phyloP scores from a whole-genome alignment of 202 grass and related monocot genomes.

The Schoenoplectus triqueter region DNA sequence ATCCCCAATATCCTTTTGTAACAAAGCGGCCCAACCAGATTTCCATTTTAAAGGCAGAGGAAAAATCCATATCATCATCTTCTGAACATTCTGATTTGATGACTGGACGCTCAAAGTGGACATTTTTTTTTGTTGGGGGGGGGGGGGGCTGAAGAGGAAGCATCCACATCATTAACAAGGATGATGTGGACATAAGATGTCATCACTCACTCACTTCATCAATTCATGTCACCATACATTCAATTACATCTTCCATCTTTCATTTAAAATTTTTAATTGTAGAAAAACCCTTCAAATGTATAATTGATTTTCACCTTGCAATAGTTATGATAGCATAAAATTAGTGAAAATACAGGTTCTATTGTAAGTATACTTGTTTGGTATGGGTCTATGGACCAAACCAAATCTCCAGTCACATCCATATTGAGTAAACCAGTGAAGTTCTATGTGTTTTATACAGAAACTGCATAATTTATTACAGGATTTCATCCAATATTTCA shows the following conservation, averaged over 20 bases:
- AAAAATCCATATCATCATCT: not conserved
- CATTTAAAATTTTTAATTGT: no score
- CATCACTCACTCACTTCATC: no score
- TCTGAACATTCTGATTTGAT: not conserved
- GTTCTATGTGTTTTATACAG: conserved; percentile 46
- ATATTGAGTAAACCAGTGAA: not conserved
- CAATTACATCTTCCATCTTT: no score
- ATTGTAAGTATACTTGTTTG: not conserved
- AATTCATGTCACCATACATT: no score
- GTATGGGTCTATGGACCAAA: conserved; percentile 4
- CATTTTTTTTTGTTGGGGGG: no score
- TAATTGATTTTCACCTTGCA: no score
- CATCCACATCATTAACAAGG: no score
- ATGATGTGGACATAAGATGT: no score
- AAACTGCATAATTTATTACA: conserved; percentile 65
- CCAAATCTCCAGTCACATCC: not conserved
- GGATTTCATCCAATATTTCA: conserved; percentile 99
- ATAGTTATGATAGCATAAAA: no score
- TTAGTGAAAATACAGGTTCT: not conserved
- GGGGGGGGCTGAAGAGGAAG: no score
- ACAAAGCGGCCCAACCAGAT: not conserved
- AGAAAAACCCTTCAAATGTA: no score
- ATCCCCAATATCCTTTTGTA: not conserved
- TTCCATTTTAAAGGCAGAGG: not conserved
- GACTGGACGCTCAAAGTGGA: no score